A percentile compares a stretch with the other conserved stretches of the same genome.
phyloP scores from a whole-genome alignment of 805 yeast genomes.

The Candida odintsovae region DNA sequence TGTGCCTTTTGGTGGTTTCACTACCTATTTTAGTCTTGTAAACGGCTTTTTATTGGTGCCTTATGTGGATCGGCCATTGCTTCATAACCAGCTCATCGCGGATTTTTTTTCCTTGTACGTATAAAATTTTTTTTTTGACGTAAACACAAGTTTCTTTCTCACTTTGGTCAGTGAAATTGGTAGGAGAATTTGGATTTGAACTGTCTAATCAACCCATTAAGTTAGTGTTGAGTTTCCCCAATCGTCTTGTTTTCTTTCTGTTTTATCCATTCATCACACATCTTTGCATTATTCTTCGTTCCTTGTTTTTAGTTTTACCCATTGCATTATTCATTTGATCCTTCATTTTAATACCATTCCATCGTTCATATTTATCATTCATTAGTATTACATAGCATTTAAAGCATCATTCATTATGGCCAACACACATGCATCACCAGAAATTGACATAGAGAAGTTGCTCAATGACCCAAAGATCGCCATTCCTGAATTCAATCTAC shows the following conservation, averaged over 20 bases:
- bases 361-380: background rate
- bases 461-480: conserved; percentile 6
- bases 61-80: too few species aligned
- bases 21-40: too few species aligned
- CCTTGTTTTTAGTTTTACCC: background rate
- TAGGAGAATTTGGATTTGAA: background rate
- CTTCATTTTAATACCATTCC: background rate
- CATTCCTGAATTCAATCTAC: conserved; percentile 4
- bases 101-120: background rate
- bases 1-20: too few species aligned
- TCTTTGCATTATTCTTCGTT: background rate
- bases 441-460: conserved; percentile 11
- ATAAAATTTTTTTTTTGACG: background rate
- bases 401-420: background rate
- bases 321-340: background rate
- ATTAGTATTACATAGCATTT: background rate
- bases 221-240: background rate
- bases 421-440: conserved; percentile 1
- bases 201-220: background rate
- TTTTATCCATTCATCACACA: background rate
- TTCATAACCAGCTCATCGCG: background rate
- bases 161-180: background rate
- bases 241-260: background rate
- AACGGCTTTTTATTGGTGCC: too few species aligned
- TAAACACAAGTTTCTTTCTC: background rate